Base-by-base conservation (phyloP, 306 rosid genomes). In the Luffa aegyptiaca region DNA sequence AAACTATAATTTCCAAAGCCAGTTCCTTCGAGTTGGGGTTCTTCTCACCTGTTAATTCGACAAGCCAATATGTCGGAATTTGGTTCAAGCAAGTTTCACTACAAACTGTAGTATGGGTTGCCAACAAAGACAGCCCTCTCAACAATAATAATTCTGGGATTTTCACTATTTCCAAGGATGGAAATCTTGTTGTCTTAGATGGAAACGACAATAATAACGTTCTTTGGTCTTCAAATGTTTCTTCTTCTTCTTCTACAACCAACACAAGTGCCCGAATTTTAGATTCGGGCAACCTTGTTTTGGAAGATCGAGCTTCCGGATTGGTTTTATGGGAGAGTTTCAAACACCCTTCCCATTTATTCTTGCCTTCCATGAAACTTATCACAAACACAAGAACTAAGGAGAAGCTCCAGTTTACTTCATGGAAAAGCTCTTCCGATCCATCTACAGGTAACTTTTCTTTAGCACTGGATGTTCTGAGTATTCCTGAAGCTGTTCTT, bases 251-350 rank as follows among this genome's bases (percentile, higher is more conserved):
- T 13, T 18, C 41, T 59, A 8, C 14, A 16, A 10, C 3, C n/a
- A 88, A 81, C 75, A 55, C 77, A 1, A 83, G 26, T 6, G 84
- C 72, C 0, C 80, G 66, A 14, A 84, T 89, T 45, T 56, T 68
- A 42, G 62, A 83, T 46, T 10, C 81, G 0, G 90, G 92, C 11
- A 85, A 86, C 77, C 81, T 88, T 17, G 77, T 84, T 18, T 49
- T 88, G 83, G 35, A 18, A 44, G 88, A 80, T 52, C 10, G 69
- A n/a, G 6, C 59, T 66, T 36, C 45, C 0, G 81, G 83, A 11
- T 33, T 6, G 44, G 16, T 18, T 16, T 2, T 80, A 55, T 86
- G 92, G 90, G 78, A 82, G 81, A 88, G 90, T 82, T 80, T 83
- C 80, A 36, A 81, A 7, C 45, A 85, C n/a, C 88, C 90, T 6